Evolutionary conservation across 2,329 filamentous ascomycete genomes (phyloP), one percentile per base, ranked within the genome.

Genomic region (Diplodia scrobiculata): DNA sequence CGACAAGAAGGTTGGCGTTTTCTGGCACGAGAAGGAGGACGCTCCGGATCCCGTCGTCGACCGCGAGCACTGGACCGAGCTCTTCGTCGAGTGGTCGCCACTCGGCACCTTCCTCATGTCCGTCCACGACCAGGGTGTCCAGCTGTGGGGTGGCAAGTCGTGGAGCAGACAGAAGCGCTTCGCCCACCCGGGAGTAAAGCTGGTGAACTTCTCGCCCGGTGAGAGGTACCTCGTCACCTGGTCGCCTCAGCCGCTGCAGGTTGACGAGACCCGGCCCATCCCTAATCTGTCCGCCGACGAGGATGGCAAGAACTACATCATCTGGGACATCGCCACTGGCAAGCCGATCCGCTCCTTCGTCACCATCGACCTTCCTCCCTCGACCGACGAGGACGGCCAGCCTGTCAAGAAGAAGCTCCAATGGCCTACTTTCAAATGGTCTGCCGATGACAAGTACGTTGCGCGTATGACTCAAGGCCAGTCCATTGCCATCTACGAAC

Each of bases 401-500:
- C 85, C 86, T 34, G 81, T 86, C 70, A 96, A 96, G 84, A 91
- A 92, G 79, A 97, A 97, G 86, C 88, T 96, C 72, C 91, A 95
- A 75, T 99, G 95, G 95, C 95, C 95, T 27, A 93, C 94, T 1
- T 99, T 99, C 87, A 99, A 99, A 83, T 99, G 95, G 95, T 98
- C 95, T 34, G 84, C 95, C 2, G 95, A 99, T 76, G 92, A 97
- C 81, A 95, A 96, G 79, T 99, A 97, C 77, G 93, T 98, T 68
- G 95, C 95, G 25, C 89, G 95, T 69, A 88, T 98, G 83, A 92
- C 88, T 68, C 92, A 92, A 70, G 91, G 90, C 70, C 87, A 92
- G 71, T 92, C 91, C 65, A 96, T 99, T 74, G 95, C 91, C 63
- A 87, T 97, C 73, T 97, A 96, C 78, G 92, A 97, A 78, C 82